Conservation (phyloP, 2,329 filamentous ascomycete species). For the Exophiala alcalophila region DNA sequence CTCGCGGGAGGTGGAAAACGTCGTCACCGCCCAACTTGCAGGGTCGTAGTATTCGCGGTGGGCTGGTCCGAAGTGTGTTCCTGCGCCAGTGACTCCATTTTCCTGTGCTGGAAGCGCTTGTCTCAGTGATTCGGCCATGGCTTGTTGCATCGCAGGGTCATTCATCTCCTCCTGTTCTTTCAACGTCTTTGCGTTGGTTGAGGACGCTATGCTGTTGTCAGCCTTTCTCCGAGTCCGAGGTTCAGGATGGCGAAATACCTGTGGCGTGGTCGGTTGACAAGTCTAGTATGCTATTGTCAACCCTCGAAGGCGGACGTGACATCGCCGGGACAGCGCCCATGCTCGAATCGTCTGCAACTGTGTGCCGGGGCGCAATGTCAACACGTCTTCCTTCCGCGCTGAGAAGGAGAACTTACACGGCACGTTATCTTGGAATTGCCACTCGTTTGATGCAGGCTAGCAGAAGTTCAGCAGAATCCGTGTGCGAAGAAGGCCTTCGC, state of each 20-base stretch:
- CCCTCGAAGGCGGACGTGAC: conserved; percentile 48
- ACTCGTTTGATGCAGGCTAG: conserved; percentile 22
- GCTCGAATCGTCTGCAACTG: conserved; percentile 38
- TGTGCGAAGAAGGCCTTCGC: background rate
- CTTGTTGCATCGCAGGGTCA: conserved; percentile 45
- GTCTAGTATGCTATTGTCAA: conserved; percentile 36
- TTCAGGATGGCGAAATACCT: too few relatives aligned
- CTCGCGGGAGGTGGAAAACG: conserved; percentile 49
- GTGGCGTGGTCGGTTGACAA: conserved; percentile 33
- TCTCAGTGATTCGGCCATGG: conserved; percentile 47
- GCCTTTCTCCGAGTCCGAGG: too few relatives aligned
- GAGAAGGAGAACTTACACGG: conserved; percentile 21
- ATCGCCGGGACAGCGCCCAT: conserved; percentile 40
- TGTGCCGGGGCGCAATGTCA: conserved; percentile 33
- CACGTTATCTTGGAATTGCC: conserved; percentile 27
- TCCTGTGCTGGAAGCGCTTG: conserved; percentile 51
- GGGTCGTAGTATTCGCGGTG: conserved; percentile 55
- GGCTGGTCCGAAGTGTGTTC: conserved; percentile 53
- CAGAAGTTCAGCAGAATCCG: background rate
- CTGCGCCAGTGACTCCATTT: conserved; percentile 49
- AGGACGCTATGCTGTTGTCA: conserved; percentile 21
- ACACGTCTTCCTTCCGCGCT: background rate
- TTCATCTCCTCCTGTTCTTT: conserved; percentile 38
- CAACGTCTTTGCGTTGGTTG: conserved; percentile 34
- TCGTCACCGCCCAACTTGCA: conserved; percentile 55